These are phyloP conservation scores for Pseudovirgaria hyperparasitica DNA, from an alignment of 2,329 filamentous ascomycete genomes.

Conservation along the genomic window DNA sequence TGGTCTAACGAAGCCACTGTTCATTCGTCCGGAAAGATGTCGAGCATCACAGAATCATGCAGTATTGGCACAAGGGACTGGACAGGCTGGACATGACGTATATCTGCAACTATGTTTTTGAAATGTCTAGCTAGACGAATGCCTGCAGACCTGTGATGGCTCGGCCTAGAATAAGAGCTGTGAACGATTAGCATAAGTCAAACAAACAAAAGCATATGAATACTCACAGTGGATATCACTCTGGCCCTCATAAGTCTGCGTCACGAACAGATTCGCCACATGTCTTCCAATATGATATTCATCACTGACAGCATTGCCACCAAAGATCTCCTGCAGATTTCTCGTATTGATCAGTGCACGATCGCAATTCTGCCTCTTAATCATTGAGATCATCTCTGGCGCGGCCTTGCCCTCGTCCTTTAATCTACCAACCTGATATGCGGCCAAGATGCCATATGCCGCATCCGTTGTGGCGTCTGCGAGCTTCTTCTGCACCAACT, in stretches of 20 bases:
- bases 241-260: conserved; percentile 96
- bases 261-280: conserved; percentile 92
- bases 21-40: too few species aligned
- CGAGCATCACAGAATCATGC: too few species aligned
- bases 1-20: too few species aligned
- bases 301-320: conserved; percentile 94
- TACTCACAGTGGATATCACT: conserved; percentile 89
- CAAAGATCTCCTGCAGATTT: conserved; percentile 86
- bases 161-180: conserved; percentile 36
- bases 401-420: conserved; percentile 82
- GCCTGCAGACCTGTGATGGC: conserved; percentile 59
- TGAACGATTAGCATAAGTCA: conserved; percentile 13
- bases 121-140: conserved; percentile 52
- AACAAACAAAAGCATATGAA: conserved; percentile 1
- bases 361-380: conserved; percentile 97
- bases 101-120: too few species aligned
- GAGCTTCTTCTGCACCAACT: conserved; percentile 95
- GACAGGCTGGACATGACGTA: too few species aligned
- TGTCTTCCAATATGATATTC: conserved; percentile 93
- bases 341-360: conserved; percentile 69
- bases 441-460: conserved; percentile 79
- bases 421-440: conserved; percentile 78
- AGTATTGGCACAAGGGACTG: too few species aligned
- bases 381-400: conserved; percentile 93
- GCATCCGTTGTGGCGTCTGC: conserved; percentile 86